Conservation (phyloP, 768 basidiomycete species). For the Lactarius sp. region DNA sequence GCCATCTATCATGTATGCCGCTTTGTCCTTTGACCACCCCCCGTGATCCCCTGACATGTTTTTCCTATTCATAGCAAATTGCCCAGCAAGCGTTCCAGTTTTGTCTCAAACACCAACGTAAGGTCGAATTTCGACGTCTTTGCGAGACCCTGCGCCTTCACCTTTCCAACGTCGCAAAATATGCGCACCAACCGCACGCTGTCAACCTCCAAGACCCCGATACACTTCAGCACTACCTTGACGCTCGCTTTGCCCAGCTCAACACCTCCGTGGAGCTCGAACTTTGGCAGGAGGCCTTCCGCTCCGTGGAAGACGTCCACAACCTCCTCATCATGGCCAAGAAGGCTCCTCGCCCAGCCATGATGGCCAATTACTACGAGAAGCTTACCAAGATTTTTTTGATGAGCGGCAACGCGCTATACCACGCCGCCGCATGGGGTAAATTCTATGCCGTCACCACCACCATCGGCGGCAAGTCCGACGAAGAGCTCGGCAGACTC, state of each 20-base stretch:
- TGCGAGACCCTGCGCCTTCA: conserved; percentile 96
- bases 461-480: conserved; percentile 64
- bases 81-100: conserved; percentile 97
- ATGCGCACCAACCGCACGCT: conserved; percentile 86
- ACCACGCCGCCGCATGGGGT: conserved; percentile 95
- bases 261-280: conserved; percentile 97
- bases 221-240: conserved; percentile 91
- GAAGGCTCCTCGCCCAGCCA: conserved; percentile 84
- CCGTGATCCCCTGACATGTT: background rate
- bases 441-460: conserved; percentile 73
- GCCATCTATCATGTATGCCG: conserved; percentile 81
- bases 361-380: conserved; percentile 99
- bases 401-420: conserved; percentile 90
- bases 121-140: conserved; percentile 94
- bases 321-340: conserved; percentile 91
- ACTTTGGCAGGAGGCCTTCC: conserved; percentile 98
- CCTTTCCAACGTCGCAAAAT: conserved; percentile 90
- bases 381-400: conserved; percentile 96
- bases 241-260: conserved; percentile 94
- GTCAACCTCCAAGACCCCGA: conserved; percentile 96
- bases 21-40: background rate
- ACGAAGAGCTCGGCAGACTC: conserved; percentile 74
- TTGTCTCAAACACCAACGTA: conserved; percentile 88
- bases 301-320: conserved; percentile 97
- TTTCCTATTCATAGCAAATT: conserved; percentile 58